Conservation (phyloP, 495 filamentous ascomycete species). For the Pseudomonodictys pantanalensis region DNA sequence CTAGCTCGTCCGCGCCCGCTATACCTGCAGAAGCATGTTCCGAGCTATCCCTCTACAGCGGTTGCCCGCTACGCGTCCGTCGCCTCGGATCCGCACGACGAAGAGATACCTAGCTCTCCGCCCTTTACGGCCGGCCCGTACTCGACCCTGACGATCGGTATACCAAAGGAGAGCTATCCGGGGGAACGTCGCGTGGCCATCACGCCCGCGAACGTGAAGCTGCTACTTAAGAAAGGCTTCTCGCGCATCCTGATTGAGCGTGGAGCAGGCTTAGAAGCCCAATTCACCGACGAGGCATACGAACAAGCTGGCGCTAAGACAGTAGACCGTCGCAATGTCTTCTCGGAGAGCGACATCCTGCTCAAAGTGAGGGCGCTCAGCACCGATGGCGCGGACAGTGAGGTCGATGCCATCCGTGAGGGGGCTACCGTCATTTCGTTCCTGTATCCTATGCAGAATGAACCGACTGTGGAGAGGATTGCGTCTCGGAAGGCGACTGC, state of each 20-base stretch:
- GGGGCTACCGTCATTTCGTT: conserved; percentile 71
- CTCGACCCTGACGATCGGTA: conserved; percentile 63
- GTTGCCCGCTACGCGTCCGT: conserved; percentile 29
- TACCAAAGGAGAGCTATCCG: conserved; percentile 66
- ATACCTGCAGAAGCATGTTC: conserved; percentile 26
- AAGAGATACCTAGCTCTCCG: conserved; percentile 24
- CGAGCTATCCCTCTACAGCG: conserved; percentile 9
- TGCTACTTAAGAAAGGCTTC: conserved; percentile 78
- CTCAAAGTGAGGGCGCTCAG: conserved; percentile 75
- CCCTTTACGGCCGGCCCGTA: conserved; percentile 58
- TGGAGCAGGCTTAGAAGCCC: conserved; percentile 69
- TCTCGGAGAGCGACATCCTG: conserved; percentile 68
- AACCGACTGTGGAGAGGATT: conserved; percentile 62
- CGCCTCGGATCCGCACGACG: conserved; percentile 29
- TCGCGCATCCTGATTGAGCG: conserved; percentile 68
- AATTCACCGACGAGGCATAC: conserved; percentile 70
- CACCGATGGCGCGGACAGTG: conserved; percentile 49
- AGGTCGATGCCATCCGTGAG: conserved; percentile 58
- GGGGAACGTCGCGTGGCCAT: conserved; percentile 76
- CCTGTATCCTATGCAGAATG: conserved; percentile 71
- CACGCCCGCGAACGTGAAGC: conserved; percentile 72
- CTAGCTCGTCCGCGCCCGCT: conserved; percentile 16
- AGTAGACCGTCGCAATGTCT: conserved; percentile 60
- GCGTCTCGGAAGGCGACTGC: conserved; percentile 60
- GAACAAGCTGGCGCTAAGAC: conserved; percentile 68